Conservation (phyloP, 805 yeast species). For the Metschnikowia corniflorae region DNA sequence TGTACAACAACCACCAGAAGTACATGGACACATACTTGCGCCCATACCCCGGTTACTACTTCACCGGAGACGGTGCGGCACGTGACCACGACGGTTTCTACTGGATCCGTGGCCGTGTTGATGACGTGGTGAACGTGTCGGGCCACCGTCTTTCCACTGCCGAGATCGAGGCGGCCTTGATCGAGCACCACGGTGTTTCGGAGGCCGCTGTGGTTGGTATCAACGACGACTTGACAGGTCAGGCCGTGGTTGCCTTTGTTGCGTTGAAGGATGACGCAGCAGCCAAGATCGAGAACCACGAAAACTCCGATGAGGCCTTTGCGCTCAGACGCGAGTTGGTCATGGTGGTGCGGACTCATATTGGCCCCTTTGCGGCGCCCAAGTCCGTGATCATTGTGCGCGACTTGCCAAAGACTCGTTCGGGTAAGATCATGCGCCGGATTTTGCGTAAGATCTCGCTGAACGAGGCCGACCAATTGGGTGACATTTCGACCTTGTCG, state of each 20-base stretch:
- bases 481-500: slow-evolving; percentile 74
- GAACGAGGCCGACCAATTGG: slow-evolving; percentile 75
- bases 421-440: slow-evolving; percentile 86
- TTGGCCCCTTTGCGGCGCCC: slow-evolving; percentile 87
- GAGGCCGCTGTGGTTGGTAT: slow-evolving; percentile 85
- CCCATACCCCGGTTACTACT: slow-evolving; percentile 78
- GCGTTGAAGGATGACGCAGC: slow-evolving; percentile 56
- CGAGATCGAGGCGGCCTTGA: slow-evolving; percentile 79
- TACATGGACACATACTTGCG: slow-evolving; percentile 77
- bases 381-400: slow-evolving; percentile 66
- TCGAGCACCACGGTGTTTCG: slow-evolving; percentile 66
- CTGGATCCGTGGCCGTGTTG: slow-evolving; percentile 86
- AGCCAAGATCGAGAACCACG: slow-evolving; percentile 25
- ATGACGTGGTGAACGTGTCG: slow-evolving; percentile 83
- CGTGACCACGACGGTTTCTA: slow-evolving; percentile 79
- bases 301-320: slow-evolving; percentile 42
- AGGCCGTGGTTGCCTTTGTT: slow-evolving; percentile 81
- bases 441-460: slow-evolving; percentile 73
- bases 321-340: slow-evolving; percentile 61
- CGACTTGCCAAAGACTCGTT: slow-evolving; percentile 82
- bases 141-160: slow-evolving; percentile 89
- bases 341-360: slow-evolving; percentile 69
- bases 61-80: slow-evolving; percentile 90
- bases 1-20: slow-evolving; percentile 72
- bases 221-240: slow-evolving; percentile 80